Evolutionary conservation across 2,329 filamentous ascomycete genomes (phyloP).

Genomic region (Beauveria australis): DNA sequence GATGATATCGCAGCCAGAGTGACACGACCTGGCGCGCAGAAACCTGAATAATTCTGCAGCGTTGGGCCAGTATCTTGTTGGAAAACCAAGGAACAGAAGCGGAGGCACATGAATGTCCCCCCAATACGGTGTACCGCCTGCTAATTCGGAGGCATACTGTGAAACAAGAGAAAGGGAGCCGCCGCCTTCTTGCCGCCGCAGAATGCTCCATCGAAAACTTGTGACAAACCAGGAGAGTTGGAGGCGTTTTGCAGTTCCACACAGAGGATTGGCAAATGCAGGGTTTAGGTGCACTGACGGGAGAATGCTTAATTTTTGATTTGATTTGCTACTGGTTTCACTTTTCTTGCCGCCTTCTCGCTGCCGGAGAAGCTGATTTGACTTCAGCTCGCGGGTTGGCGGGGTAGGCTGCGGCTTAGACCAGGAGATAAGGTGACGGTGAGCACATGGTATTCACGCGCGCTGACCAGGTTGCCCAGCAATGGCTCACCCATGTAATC

Average conservation of each 20-base stretch:
- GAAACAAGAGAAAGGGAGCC: not conserved
- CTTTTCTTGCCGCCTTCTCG: not conserved
- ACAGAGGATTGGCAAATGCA: not conserved
- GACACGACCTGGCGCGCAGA: not conserved
- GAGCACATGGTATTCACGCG: too few species aligned
- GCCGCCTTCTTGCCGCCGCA: not conserved
- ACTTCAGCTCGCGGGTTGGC: not conserved
- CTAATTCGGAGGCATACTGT: not conserved
- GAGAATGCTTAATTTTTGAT: not conserved
- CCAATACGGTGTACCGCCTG: not conserved
- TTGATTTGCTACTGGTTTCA: not conserved
- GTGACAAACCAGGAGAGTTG: not conserved
- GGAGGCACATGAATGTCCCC: too few species aligned
- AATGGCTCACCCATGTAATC: too few species aligned
- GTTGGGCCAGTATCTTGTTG: not conserved
- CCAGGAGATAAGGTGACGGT: too few species aligned
- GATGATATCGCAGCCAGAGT: slow-evolving; percentile 1
- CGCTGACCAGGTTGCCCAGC: too few species aligned
- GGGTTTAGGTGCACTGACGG: not conserved
- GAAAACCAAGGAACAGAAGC: not conserved
- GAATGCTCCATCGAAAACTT: not conserved
- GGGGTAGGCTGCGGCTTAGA: not conserved
- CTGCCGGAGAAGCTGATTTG: not conserved
- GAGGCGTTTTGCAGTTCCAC: not conserved
- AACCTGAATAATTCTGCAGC: not conserved